Conservation (phyloP, 1,284 basidiomycete species). For the Malassezia dermatis region DNA sequence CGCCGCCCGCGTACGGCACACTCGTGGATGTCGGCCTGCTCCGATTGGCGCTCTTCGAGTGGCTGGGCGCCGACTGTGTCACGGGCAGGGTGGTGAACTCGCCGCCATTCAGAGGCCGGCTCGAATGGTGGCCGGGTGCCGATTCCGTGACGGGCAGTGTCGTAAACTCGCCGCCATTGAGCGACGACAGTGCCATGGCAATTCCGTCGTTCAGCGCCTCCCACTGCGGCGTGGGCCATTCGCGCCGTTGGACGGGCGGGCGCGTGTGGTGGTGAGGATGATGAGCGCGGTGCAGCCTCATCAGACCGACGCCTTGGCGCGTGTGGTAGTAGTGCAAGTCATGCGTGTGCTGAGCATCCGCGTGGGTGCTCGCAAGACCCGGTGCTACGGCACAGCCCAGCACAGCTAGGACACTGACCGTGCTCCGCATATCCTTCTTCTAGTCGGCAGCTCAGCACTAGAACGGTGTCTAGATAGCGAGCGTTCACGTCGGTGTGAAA, state of each 20-base stretch:
- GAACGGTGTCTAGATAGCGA: background rate
- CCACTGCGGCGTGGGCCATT: background rate
- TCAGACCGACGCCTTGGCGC: background rate
- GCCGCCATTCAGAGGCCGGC: background rate
- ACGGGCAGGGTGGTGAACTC: slow-evolving; percentile 6
- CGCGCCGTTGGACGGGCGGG: background rate
- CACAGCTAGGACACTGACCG: background rate
- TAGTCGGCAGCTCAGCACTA: background rate
- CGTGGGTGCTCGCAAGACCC: background rate
- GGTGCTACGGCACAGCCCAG: background rate
- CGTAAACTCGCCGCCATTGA: slow-evolving; percentile 9
- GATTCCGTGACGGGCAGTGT: background rate
- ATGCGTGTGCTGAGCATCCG: background rate
- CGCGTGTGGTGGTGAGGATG: background rate
- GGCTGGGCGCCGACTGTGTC: background rate
- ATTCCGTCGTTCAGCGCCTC: background rate
- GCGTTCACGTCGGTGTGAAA: background rate
- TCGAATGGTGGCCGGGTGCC: background rate
- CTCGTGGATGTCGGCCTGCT: background rate
- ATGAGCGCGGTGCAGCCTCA: background rate
- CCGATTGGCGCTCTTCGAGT: background rate
- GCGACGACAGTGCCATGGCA: background rate
- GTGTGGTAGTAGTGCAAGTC: background rate
- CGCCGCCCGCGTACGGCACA: background rate
- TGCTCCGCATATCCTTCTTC: background rate